Percentiles rank a stretch among this genome's conserved stretches.
phyloP scores from a whole-genome alignment of 352 stramenopile species.

The Lagenidium giganteum region DNA sequence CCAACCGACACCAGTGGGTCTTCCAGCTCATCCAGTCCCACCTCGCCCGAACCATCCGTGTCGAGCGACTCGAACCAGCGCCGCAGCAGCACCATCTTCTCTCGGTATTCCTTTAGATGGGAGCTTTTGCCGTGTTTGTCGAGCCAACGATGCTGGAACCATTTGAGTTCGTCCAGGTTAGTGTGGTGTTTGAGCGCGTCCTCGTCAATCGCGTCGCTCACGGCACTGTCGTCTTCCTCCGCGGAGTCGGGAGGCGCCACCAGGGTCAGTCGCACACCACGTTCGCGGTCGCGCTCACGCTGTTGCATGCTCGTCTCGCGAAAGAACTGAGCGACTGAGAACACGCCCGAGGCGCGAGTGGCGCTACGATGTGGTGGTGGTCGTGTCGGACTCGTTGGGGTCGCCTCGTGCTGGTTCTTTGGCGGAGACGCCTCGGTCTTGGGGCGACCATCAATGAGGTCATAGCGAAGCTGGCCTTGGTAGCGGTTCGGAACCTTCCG shows the following conservation, averaged over 20 bases:
- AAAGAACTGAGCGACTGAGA: too few species aligned
- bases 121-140: conserved; percentile 69
- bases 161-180: conserved; percentile 65
- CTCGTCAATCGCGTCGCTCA: not conserved
- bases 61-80: conserved; percentile 89
- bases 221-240: not conserved
- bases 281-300: too few species aligned
- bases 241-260: too few species aligned
- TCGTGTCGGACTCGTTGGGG: too few species aligned
- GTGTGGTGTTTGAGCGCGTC: conserved; percentile 1
- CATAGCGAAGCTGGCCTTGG: conserved; percentile 19
- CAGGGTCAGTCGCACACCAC: too few species aligned
- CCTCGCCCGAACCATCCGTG: conserved; percentile 68
- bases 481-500: conserved; percentile 44
- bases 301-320: too few species aligned
- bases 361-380: too few species aligned
- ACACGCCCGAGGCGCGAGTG: too few species aligned
- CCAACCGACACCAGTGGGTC: conserved; percentile 87
- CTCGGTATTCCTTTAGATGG: conserved; percentile 55
- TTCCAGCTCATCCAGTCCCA: conserved; percentile 79
- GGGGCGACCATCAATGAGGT: too few species aligned
- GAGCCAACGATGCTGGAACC: conserved; percentile 75
- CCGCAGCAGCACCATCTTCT: conserved; percentile 63
- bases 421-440: too few species aligned
- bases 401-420: too few species aligned